Conservation (phyloP, 2,329 filamentous ascomycete genomes). For the Calonectria fujianensis region DNA sequence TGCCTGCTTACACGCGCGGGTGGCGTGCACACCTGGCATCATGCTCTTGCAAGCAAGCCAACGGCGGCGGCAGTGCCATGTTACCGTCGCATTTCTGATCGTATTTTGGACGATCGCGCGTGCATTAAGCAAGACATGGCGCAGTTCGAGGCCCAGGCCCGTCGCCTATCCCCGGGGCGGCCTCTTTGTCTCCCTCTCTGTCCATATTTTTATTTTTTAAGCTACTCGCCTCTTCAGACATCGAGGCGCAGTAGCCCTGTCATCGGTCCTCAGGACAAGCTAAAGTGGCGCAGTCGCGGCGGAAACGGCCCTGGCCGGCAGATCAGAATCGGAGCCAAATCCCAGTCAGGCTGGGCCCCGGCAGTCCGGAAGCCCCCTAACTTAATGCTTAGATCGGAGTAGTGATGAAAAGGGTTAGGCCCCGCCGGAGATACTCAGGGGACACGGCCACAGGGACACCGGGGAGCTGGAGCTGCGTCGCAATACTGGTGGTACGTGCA, state of each 20-base stretch:
- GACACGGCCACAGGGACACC: conserved; percentile 7
- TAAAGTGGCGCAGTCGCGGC: conserved; percentile 14
- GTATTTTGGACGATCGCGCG: not conserved
- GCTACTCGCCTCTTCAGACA: conserved; percentile 4
- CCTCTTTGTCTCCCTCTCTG: not conserved
- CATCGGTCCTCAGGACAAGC: not conserved
- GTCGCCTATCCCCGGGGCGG: conserved; percentile 8
- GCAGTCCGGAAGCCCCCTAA: not conserved
- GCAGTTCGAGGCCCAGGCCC: not conserved
- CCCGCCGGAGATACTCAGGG: conserved; percentile 16
- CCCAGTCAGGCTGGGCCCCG: conserved; percentile 12
- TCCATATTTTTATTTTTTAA: not conserved
- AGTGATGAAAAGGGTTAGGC: not conserved
- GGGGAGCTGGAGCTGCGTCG: conserved; percentile 4
- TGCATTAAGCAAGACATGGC: conserved; percentile 1
- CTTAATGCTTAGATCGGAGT: conserved; percentile 21
- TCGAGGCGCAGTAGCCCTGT: conserved; percentile 21
- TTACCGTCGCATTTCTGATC: conserved; percentile 9
- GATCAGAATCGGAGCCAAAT: conserved; percentile 7
- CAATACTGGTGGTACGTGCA: not conserved
- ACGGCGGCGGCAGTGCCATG: conserved; percentile 9
- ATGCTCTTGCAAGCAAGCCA: conserved; percentile 1
- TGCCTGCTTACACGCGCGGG: conserved; percentile 35
- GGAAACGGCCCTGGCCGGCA: conserved; percentile 22
- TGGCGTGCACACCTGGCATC: conserved; percentile 8